Base-by-base conservation (phyloP, 192 early-diverging fungal species). In the Coemansia sp. region DNA sequence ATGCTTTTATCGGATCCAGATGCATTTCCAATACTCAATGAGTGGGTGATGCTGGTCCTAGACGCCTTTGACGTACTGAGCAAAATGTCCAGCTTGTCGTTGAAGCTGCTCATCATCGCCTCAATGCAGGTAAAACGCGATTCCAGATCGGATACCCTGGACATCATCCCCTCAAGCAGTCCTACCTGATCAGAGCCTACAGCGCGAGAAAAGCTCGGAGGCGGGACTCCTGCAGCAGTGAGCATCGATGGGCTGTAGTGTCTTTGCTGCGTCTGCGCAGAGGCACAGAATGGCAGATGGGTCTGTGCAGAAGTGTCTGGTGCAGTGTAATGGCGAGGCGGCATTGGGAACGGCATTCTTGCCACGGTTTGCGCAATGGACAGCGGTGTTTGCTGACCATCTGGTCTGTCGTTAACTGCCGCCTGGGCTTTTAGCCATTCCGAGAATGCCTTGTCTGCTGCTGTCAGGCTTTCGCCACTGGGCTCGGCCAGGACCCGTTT, bases 111-210 rank as follows among this genome's bases (percentile, higher is more conserved):
- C 63, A 80, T 61, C 14, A 80, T 31, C 4, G 72, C 72, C 60
- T 80, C 72, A 66, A 75, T 64, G 20, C 72, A 75, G 5, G 63
- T 69, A 29, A 80, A 75, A 34, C 66, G 72, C 2, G 72, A 56
- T 56, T 80, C 77, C 0, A 80, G 73, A 17, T 72, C 73, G 3
- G 69, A 61, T 5, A 80, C 69, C 7, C 77, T 50, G 2, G 66
- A 56, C 10, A 72, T 22, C 31, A 80, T 40, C 34, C 51, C 59
- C 31, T 56, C 55, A 16, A 69, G 40, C 4, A 56, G 32, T 12
- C 61, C 56, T 12, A 7, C 7, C 10, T 67, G 56, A 10, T 67
- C 56, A 5, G 61, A 52, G 18, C 56, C 59, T 7, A 60, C 42
- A 3, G 59, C 59, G 10, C 59, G 59, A 11, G 59, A 4, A 60